These are phyloP conservation scores for Bipolaris sorokiniana DNA, from an alignment of 2,329 filamentous ascomycete genomes.

Conservation along the genomic window DNA sequence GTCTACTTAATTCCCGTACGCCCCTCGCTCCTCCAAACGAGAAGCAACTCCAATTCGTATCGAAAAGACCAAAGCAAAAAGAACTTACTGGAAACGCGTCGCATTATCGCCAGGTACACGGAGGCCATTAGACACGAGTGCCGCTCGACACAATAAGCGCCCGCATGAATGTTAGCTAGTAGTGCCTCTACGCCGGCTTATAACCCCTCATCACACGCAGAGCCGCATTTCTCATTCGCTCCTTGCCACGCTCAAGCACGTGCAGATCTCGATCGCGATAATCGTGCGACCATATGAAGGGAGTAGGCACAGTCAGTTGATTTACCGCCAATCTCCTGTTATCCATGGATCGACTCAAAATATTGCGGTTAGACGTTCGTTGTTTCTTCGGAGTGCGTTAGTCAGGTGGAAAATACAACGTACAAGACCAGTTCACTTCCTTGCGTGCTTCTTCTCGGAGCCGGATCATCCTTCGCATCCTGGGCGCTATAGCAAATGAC, in stretches of 20 bases:
- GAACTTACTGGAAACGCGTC: conserved; percentile 13
- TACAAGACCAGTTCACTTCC: background rate
- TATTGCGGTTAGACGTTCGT: background rate
- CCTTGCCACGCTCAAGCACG: conserved; percentile 11
- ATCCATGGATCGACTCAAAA: background rate
- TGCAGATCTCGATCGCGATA: conserved; percentile 16
- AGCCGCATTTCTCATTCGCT: conserved; percentile 23
- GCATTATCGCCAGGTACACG: conserved; percentile 8
- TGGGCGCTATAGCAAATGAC: background rate
- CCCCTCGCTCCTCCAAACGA: conserved; percentile 14
- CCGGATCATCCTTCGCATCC: background rate
- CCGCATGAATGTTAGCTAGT: conserved; percentile 7
- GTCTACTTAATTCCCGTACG: conserved; percentile 30
- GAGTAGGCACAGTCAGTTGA: background rate
- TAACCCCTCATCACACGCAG: conserved; percentile 26
- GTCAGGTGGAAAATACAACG: background rate
- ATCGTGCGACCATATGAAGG: conserved; percentile 7
- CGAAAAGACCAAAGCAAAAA: background rate
- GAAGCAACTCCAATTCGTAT: background rate
- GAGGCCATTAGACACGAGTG: conserved; percentile 4
- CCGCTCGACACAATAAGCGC: conserved; percentile 19
- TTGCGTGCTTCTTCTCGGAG: background rate
- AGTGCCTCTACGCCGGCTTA: conserved; percentile 22
- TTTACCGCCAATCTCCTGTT: background rate
- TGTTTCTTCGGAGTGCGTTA: background rate